These are phyloP conservation scores for Xylona heveae DNA, from an alignment of 495 filamentous ascomycete genomes.

Conservation along the genomic window DNA sequence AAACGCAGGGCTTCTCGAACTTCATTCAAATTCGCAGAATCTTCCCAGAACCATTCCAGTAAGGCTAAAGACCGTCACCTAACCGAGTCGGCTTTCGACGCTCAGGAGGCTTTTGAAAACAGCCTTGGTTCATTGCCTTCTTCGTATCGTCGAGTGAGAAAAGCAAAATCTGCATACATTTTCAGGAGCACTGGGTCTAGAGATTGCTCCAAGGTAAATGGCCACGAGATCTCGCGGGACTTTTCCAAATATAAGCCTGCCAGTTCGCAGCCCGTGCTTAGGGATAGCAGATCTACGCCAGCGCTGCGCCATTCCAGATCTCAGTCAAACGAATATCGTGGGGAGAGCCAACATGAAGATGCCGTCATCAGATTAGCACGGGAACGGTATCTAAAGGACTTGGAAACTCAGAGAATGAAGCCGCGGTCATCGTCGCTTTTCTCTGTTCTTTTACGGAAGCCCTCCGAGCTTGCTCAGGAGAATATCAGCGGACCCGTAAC, in stretches of 20 bases:
- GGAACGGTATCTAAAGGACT: conserved; percentile 22
- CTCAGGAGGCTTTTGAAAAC: conserved; percentile 33
- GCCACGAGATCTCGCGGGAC: too few species aligned
- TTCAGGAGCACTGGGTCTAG: conserved; percentile 23
- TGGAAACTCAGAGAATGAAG: conserved; percentile 14
- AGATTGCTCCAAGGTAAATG: conserved; percentile 6
- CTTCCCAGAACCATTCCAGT: too few species aligned
- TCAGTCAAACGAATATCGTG: conserved; percentile 1
- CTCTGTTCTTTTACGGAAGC: conserved; percentile 29
- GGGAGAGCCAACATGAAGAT: conserved; percentile 16
- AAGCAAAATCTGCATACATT: conserved; percentile 50
- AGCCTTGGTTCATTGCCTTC: conserved; percentile 44
- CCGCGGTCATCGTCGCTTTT: conserved; percentile 27
- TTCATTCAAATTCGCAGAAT: too few species aligned
- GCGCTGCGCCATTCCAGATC: conserved; percentile 10
- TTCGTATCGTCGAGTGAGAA: conserved; percentile 53
- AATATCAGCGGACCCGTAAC: too few species aligned
- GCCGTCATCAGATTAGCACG: conserved; percentile 25
- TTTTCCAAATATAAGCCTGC: conserved; percentile 1
- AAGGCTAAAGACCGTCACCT: conserved; percentile 17
- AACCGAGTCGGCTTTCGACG: conserved; percentile 17
- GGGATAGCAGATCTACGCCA: too few species aligned
- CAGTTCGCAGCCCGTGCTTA: too few species aligned
- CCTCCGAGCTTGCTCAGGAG: too few species aligned
- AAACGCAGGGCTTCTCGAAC: too few species aligned